phyloP scores from a whole-genome alignment of 345 rosid genomes.

The Melaleuca alternifolia region DNA sequence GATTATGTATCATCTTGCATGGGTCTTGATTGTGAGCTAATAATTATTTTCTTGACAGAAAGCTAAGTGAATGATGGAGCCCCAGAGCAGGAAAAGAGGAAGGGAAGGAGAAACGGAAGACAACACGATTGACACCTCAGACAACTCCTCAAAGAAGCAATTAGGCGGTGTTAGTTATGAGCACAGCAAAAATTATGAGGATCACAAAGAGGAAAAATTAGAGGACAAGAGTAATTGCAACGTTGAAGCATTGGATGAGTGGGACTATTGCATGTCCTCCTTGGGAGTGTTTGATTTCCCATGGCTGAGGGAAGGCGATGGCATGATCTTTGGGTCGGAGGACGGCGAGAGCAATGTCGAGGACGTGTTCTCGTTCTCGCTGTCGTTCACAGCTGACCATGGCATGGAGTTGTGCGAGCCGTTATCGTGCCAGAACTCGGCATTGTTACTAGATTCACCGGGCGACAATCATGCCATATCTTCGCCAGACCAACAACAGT shows the following conservation, averaged over 20 bases:
- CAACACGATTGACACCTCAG: neutral
- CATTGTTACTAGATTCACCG: neutral
- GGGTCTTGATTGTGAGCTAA: neutral
- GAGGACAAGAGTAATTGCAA: neutral
- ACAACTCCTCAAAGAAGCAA: neutral
- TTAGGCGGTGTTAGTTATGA: neutral
- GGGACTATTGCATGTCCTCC: neutral
- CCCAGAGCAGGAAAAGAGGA: conserved; percentile 21
- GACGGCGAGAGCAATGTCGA: conserved; percentile 17
- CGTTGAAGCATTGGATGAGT: neutral
- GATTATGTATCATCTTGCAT: neutral
- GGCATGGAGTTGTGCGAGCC: neutral
- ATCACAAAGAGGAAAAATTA: neutral
- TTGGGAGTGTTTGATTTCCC: conserved; percentile 57
- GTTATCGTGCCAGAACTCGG: neutral
- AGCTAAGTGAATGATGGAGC: conserved; percentile 11
- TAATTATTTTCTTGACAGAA: neutral
- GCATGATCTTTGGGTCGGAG: conserved; percentile 33
- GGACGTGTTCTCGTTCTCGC: conserved; percentile 9
- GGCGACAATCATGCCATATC: neutral
- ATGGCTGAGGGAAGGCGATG: conserved; percentile 36
- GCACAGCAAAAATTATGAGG: neutral
- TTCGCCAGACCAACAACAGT: neutral
- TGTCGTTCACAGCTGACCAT: neutral
- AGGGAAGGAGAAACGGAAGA: conserved; percentile 7